These are phyloP conservation scores for Macrotyloma uniflorum DNA, from an alignment of 306 rosid genomes.

Conservation along the genomic window DNA sequence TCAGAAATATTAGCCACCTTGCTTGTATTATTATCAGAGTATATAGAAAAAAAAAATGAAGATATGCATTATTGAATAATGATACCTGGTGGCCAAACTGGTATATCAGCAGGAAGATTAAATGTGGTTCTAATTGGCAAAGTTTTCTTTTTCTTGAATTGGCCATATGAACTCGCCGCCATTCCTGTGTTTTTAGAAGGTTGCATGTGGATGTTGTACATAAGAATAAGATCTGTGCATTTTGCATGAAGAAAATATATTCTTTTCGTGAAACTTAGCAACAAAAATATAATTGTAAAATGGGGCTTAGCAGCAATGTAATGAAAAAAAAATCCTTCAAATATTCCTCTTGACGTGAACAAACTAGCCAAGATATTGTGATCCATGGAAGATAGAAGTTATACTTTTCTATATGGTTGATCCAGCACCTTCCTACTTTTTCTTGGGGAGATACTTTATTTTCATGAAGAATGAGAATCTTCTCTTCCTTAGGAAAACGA, in stretches of 20 bases:
- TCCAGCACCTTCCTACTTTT: background rate
- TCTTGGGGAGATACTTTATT: slow-evolving; percentile 31
- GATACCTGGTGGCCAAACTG: slow-evolving; percentile 55
- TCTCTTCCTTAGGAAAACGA: background rate
- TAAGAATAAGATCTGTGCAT: background rate
- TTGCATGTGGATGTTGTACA: background rate
- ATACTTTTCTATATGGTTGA: background rate
- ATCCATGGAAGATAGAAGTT: background rate
- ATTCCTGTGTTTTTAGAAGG: slow-evolving; percentile 31
- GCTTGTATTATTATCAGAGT: background rate
- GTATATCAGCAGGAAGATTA: slow-evolving; percentile 62
- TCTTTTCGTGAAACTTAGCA: slow-evolving; percentile 14
- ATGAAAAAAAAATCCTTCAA: background rate
- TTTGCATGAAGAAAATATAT: slow-evolving; percentile 41
- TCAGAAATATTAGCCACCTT: background rate
- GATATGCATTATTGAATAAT: background rate
- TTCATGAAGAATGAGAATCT: background rate
- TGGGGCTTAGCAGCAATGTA: background rate
- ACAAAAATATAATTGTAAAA: background rate
- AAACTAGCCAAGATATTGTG: background rate
- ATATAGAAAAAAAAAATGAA: background rate
- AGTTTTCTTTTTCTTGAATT: slow-evolving; percentile 35
- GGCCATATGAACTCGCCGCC: slow-evolving; percentile 44
- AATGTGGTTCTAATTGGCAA: slow-evolving; percentile 56
- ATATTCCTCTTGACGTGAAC: background rate